These are phyloP conservation scores for Wickerhamiella spandovensis DNA, from an alignment of 805 yeast species.

Conservation along the genomic window DNA sequence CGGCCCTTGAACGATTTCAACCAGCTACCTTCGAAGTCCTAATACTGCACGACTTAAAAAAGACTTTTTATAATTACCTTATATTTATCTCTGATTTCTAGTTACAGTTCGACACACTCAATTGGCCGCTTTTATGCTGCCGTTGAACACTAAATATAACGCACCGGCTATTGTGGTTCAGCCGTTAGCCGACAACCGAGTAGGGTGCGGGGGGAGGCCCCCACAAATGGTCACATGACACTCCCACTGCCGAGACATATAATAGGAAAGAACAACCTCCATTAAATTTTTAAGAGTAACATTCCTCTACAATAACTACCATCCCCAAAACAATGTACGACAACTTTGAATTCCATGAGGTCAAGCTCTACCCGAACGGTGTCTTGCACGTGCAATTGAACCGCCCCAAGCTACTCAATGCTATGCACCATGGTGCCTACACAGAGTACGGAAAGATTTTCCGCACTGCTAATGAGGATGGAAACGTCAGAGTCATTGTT, in stretches of 20 bases:
- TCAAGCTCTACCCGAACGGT: conserved; percentile 33
- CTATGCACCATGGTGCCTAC: conserved; percentile 44
- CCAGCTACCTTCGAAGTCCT: background rate
- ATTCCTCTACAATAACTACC: too few species aligned
- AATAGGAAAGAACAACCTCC: background rate
- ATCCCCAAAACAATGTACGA: background rate
- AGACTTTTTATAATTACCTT: background rate
- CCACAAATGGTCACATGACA: background rate
- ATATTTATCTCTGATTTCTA: background rate
- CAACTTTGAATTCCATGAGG: conserved; percentile 32
- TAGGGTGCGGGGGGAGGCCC: background rate
- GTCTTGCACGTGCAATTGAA: conserved; percentile 48
- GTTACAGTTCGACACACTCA: too few species aligned
- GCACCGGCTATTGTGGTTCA: background rate
- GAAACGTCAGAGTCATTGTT: conserved; percentile 39
- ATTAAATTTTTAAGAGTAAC: too few species aligned
- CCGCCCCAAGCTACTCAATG: conserved; percentile 47
- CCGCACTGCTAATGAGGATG: conserved; percentile 30
- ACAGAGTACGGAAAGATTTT: conserved; percentile 40
- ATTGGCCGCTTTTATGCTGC: too few species aligned
- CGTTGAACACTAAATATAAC: too few species aligned
- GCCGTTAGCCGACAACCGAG: background rate
- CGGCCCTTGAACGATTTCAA: background rate
- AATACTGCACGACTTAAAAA: background rate
- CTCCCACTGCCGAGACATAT: background rate